A percentile compares a stretch with the other conserved stretches of the same genome.
Conservation (phyloP, 2,329 filamentous ascomycete species). For the Dothideomycetidae sp. region DNA sequence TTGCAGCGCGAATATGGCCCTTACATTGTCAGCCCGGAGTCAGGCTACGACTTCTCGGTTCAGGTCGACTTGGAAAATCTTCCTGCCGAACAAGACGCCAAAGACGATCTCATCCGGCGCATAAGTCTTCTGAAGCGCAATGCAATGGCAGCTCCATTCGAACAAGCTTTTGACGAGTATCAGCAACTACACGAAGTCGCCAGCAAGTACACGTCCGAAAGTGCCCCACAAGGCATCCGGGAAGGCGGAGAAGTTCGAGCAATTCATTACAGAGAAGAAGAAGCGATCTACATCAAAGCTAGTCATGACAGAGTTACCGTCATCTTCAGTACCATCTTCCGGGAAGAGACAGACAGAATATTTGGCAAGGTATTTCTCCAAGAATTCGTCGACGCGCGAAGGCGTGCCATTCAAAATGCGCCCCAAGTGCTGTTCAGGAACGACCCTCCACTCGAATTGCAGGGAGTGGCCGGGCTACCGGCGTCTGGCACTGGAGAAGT, state of each 20-base stretch:
- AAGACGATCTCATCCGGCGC: constrained; percentile 72
- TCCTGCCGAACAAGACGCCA: constrained; percentile 69
- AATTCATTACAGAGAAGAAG: constrained; percentile 96
- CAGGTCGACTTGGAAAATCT: constrained; percentile 77
- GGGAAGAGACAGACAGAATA: constrained; percentile 92
- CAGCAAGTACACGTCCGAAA: constrained; percentile 82
- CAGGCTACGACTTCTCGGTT: constrained; percentile 92
- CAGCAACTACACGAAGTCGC: constrained; percentile 75
- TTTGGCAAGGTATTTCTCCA: constrained; percentile 98
- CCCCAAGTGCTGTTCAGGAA: constrained; percentile 94
- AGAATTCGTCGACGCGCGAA: constrained; percentile 92
- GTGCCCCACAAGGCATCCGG: constrained; percentile 75
- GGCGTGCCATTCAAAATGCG: constrained; percentile 93
- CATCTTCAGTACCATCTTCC: constrained; percentile 96
- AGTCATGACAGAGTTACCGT: constrained; percentile 95
- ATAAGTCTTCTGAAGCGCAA: constrained; percentile 93
- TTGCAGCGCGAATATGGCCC: constrained; percentile 87
- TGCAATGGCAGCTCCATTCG: constrained; percentile 96
- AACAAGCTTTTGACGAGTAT: constrained; percentile 90
- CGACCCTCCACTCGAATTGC: constrained; percentile 82
- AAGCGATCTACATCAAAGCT: constrained; percentile 97
- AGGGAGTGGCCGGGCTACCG: constrained; percentile 70
- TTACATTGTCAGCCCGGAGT: constrained; percentile 76
- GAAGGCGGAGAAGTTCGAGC: constrained; percentile 90
- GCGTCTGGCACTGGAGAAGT: constrained; percentile 68